Evolutionary conservation across 441 rosid species (phyloP).

Genomic region (Eruca vesicaria): DNA sequence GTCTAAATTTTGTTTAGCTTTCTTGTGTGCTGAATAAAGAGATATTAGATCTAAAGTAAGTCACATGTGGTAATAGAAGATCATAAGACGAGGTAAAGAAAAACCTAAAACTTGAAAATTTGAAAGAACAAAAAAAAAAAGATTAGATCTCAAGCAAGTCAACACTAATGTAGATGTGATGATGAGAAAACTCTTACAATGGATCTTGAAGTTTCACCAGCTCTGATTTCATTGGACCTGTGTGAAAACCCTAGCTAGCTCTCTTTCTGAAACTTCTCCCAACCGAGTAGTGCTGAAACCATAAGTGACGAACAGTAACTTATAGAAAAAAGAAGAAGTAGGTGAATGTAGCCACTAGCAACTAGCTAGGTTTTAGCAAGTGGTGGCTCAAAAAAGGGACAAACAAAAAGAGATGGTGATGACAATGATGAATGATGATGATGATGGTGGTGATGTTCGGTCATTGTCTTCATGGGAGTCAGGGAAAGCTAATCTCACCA

Average conservation of each 20-base stretch:
- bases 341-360: constrained; percentile 14
- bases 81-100: constrained; percentile 1
- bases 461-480: constrained; percentile 71
- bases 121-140: neutral
- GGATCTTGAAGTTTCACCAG: constrained; percentile 13
- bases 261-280: constrained; percentile 14
- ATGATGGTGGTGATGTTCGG: constrained; percentile 44
- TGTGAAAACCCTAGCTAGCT: constrained; percentile 38
- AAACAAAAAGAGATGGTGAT: constrained; percentile 20
- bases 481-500: constrained; percentile 60
- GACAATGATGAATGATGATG: constrained; percentile 33
- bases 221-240: neutral
- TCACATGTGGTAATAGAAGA: neutral
- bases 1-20: neutral
- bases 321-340: constrained; percentile 14
- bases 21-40: neutral
- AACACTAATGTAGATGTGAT: constrained; percentile 12
- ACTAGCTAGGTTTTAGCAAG: constrained; percentile 6
- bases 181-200: constrained; percentile 12
- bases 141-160: constrained; percentile 17
- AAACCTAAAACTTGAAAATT: constrained; percentile 7
- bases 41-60: constrained; percentile 18
- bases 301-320: constrained; percentile 4
- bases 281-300: neutral
- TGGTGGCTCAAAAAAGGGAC: constrained; percentile 30